phyloP scores from a whole-genome alignment of 352 stramenopile genomes.

The Globisporangium perplexum region DNA sequence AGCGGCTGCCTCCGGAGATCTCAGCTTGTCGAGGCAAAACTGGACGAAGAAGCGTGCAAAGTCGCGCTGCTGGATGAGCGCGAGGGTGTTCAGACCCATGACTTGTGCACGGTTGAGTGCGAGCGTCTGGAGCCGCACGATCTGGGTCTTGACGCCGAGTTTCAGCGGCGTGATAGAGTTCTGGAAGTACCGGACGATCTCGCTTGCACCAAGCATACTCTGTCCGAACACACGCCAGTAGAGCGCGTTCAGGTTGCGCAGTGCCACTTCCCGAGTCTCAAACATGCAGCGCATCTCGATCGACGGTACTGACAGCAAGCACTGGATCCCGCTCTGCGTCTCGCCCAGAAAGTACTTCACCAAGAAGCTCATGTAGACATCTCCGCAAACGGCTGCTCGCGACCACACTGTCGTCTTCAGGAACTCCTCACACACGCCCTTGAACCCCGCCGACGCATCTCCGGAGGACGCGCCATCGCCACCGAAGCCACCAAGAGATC shows the following conservation, averaged over 20 bases:
- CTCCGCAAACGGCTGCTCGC: slow-evolving; percentile 38
- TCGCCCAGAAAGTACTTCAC: slow-evolving; percentile 63
- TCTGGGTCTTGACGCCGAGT: slow-evolving; percentile 38
- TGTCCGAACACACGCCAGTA: slow-evolving; percentile 78
- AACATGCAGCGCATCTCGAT: slow-evolving; percentile 64
- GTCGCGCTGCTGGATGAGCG: slow-evolving; percentile 62
- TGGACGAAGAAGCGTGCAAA: slow-evolving; percentile 39
- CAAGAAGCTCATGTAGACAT: slow-evolving; percentile 77
- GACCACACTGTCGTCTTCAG: slow-evolving; percentile 47
- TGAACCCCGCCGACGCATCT: slow-evolving; percentile 11
- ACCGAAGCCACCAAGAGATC: slow-evolving; percentile 11
- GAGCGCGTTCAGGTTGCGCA: slow-evolving; percentile 17
- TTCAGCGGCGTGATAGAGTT: slow-evolving; percentile 48
- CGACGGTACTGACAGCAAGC: slow-evolving; percentile 38
- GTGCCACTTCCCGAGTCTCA: slow-evolving; percentile 9
- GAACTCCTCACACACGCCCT: slow-evolving; percentile 51
- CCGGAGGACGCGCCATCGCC: background rate
- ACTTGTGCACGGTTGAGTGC: slow-evolving; percentile 44
- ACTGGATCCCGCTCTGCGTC: slow-evolving; percentile 33
- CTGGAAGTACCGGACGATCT: slow-evolving; percentile 57
- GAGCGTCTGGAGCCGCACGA: slow-evolving; percentile 47
- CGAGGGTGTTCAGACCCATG: slow-evolving; percentile 38
- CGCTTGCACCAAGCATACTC: slow-evolving; percentile 59
- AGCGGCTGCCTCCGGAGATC: slow-evolving; percentile 23
- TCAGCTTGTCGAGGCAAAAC: slow-evolving; percentile 24